Percentiles rank a stretch among this genome's conserved stretches.
Conservation (phyloP, 306 rosid genomes). For the Casuarina cunninghamiana region DNA sequence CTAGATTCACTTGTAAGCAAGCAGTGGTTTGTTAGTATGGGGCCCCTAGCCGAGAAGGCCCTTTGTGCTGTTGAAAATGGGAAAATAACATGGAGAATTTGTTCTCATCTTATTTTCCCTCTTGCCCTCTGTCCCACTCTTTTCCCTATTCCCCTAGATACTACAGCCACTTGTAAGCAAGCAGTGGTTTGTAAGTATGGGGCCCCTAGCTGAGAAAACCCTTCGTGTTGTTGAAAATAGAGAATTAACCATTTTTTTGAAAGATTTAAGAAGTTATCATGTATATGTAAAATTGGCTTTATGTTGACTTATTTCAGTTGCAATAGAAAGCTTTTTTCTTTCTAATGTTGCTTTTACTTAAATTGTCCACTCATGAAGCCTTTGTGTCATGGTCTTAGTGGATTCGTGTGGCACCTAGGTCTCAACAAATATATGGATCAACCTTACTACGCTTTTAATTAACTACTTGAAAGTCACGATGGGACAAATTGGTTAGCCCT, state of each 20-base stretch:
- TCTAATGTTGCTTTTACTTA: neutral
- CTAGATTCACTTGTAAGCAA: too few species aligned
- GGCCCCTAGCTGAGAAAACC: conserved; percentile 88
- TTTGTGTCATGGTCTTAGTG: neutral
- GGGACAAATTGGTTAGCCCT: too few species aligned
- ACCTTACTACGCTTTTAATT: too few species aligned
- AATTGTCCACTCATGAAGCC: neutral
- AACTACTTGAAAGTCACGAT: too few species aligned
- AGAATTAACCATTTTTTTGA: conserved; percentile 83
- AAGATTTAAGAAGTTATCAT: conserved; percentile 84
- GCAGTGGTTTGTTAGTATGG: too few species aligned
- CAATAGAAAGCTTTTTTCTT: neutral
- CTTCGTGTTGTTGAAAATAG: conserved; percentile 78
- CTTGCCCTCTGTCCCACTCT: neutral
- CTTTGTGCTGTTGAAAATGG: too few species aligned
- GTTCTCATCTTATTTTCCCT: neutral
- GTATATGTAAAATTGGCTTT: neutral
- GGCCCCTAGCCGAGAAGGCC: too few species aligned
- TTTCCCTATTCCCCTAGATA: conserved; percentile 46
- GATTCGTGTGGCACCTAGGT: too few species aligned
- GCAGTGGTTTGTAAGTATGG: conserved; percentile 99
- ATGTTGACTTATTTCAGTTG: neutral
- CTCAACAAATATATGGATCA: too few species aligned
- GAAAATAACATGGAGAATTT: neutral
- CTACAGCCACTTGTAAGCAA: conserved; percentile 94